Percentiles rank a stretch among this genome's conserved stretches.
Evolutionary conservation across 139 green algal species (phyloP).

Genomic region (Chlorella sorokiniana): DNA sequence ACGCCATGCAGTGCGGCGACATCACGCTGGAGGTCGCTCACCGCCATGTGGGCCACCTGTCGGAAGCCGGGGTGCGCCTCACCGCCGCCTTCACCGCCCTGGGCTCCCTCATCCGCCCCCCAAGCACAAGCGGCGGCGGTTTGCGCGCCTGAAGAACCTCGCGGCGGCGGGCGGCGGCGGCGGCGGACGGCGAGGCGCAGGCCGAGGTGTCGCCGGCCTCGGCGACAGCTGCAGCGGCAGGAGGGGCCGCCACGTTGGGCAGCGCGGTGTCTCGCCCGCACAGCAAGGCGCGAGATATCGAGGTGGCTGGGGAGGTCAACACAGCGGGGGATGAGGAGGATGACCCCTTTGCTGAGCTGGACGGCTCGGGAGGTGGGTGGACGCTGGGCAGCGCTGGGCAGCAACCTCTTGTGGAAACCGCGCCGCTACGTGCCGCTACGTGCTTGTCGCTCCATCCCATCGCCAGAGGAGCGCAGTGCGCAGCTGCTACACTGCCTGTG

Average conservation of each 20-base stretch:
- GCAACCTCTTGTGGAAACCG: too few species aligned
- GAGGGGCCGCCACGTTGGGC: too few species aligned
- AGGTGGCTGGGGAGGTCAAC: background rate
- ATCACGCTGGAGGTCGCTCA: slow-evolving; percentile 2
- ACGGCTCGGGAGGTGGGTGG: background rate
- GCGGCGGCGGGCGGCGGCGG: background rate
- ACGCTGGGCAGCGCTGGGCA: too few species aligned
- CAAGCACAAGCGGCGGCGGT: background rate
- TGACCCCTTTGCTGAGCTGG: slow-evolving; percentile 33
- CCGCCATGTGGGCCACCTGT: slow-evolving; percentile 17
- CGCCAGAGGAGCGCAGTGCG: too few species aligned
- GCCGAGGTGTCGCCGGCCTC: too few species aligned
- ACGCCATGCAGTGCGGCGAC: background rate
- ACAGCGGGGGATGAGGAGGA: background rate
- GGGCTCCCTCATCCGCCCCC: background rate
- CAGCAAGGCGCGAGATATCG: too few species aligned
- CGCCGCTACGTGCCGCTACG: background rate
- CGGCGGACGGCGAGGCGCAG: too few species aligned
- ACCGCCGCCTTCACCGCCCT: background rate
- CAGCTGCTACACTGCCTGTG: too few species aligned
- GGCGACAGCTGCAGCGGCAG: too few species aligned
- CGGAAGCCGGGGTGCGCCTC: slow-evolving; percentile 29
- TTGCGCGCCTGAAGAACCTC: background rate
- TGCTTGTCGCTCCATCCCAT: background rate
- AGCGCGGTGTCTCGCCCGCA: too few species aligned